phyloP scores from a whole-genome alignment of 352 stramenopile species.

The Peronospora belbahrii region DNA sequence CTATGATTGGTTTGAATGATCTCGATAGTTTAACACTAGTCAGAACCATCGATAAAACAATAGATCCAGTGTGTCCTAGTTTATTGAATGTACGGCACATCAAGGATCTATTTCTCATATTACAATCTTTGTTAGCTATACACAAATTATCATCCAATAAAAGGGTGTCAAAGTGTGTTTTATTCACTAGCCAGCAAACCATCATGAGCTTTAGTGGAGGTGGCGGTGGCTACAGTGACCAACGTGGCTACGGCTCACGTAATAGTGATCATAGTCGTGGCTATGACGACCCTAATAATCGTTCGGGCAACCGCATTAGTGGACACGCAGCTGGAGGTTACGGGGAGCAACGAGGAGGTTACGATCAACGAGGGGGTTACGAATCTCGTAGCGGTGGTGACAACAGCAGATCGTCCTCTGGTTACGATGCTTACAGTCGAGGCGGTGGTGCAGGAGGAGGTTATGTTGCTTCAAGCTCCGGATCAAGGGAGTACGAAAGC shows the following conservation, averaged over 20 bases:
- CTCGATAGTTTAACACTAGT: too few relatives aligned
- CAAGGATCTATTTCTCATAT: too few relatives aligned
- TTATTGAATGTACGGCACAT: too few relatives aligned
- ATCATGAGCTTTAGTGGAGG: constrained; percentile 47
- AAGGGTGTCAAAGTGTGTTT: neutral
- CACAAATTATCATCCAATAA: neutral
- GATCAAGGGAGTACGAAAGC: constrained; percentile 13
- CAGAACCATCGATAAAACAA: neutral
- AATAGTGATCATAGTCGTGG: constrained; percentile 10
- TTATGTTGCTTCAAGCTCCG: constrained; percentile 4
- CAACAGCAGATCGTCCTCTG: constrained; percentile 13
- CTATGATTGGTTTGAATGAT: neutral
- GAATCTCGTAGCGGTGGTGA: constrained; percentile 23
- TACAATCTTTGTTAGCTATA: too few relatives aligned
- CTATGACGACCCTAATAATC: constrained; percentile 21
- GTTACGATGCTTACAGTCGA: constrained; percentile 24
- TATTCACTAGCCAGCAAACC: neutral
- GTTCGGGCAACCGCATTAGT: constrained; percentile 10
- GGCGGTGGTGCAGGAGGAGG: constrained; percentile 15
- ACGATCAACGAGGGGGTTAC: constrained; percentile 21
- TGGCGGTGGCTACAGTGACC: constrained; percentile 23
- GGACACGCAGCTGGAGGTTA: constrained; percentile 24
- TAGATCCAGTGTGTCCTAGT: too few relatives aligned
- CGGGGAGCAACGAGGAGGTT: constrained; percentile 19
- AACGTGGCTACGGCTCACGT: constrained; percentile 15